phyloP scores from a whole-genome alignment of 129 eudicot genomes.

The Kitagawia praeruptora region DNA sequence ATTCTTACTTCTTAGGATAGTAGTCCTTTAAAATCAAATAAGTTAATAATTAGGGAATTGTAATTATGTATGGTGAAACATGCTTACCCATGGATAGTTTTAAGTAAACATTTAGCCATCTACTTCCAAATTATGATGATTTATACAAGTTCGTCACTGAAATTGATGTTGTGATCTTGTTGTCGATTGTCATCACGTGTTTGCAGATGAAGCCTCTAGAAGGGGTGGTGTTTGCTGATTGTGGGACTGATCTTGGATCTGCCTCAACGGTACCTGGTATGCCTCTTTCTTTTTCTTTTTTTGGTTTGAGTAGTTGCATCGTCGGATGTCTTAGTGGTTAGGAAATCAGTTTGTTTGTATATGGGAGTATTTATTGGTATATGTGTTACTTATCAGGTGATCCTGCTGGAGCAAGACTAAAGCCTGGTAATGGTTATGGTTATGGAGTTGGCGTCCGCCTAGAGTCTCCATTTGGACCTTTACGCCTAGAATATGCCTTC shows the following conservation, averaged over 20 bases:
- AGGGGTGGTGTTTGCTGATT: constrained; percentile 83
- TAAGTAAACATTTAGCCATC: no score
- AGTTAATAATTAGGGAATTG: not conserved
- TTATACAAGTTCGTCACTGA: not conserved
- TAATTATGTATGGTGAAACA: not conserved
- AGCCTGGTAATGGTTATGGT: constrained; percentile 92
- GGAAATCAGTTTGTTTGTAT: not conserved
- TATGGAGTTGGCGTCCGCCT: constrained; percentile 81
- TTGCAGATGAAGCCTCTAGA: constrained; percentile 71
- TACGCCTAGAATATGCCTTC: constrained; percentile 86
- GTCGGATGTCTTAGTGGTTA: not conserved
- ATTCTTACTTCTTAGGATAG: not conserved
- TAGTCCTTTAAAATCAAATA: not conserved
- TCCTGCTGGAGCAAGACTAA: constrained; percentile 91
- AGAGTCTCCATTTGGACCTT: constrained; percentile 86
- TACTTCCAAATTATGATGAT: not conserved
- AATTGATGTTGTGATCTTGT: not conserved
- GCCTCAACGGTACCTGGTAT: constrained; percentile 87
- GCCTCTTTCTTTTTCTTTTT: not conserved
- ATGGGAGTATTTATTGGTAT: not conserved
- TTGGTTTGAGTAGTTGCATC: not conserved
- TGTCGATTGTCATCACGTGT: not conserved
- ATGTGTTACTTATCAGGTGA: constrained; percentile 42
- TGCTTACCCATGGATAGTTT: not conserved
- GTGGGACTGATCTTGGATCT: constrained; percentile 95